Base-by-base conservation (phyloP, 352 stramenopile genomes). In the Phytopythium sindhum region DNA sequence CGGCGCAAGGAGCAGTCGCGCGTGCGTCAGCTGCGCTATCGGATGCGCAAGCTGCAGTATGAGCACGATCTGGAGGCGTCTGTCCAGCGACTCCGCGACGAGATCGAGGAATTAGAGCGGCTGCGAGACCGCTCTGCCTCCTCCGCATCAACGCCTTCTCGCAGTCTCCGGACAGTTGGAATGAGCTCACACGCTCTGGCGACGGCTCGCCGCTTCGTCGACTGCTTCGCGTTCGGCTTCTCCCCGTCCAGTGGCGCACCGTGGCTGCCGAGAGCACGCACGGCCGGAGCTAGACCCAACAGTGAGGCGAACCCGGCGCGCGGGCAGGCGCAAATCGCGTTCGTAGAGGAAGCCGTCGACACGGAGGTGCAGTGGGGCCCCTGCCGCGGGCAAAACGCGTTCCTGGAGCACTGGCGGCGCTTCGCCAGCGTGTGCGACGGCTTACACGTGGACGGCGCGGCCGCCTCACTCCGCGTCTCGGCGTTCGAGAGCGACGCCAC, bases 351-450 rank as follows among this genome's bases (percentile, higher is more conserved):
- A 37, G 39, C n/a, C 2, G 51, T 66, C 9, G 62, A 64, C 23
- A 29, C 50, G 10, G 41, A 73, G 14, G 47, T 73, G 1, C 31
- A 21, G 17, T 57, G 67, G 35, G 67, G 67, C 19, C 41, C 64
- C 11, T 24, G 66, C 15, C 45, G 50, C 15, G 69, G 66, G 0
- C 69, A 64, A 19, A 76, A 68, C 33, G 33, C 59, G n/a, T 67
- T 77, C 28, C 39, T 74, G 14, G 69, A 77, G 47, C 69, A 72
- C 37, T 77, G 69, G 69, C 58, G 54, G 7, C 63, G 63, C 15
- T 73, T 65, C 56, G 63, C 69, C 19, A 56, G 50, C 50, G 14
- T 56, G 1, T 39, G 50, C 50, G 50, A 41, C 14, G 23, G 50
- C 26, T 56, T 56, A 26, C 50, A 56, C 50, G 14, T 56, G 26